These are phyloP conservation scores for Sphaceloma murrayae DNA, from an alignment of 2,329 filamentous ascomycete species.

Conservation along the genomic window DNA sequence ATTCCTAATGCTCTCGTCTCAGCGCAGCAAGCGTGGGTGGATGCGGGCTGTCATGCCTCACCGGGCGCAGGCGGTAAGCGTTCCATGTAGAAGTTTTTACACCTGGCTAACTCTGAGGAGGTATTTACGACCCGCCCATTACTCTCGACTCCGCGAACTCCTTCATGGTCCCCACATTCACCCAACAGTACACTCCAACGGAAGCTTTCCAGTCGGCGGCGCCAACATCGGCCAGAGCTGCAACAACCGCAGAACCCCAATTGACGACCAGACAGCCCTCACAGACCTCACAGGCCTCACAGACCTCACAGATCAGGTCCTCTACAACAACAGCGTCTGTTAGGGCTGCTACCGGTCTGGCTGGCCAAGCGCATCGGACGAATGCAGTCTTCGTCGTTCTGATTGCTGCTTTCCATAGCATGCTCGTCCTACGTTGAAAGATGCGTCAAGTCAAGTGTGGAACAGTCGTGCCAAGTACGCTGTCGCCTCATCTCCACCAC, in stretches of 20 bases:
- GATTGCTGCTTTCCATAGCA: too few relatives aligned
- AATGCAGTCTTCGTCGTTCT: too few relatives aligned
- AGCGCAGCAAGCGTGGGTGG: constrained; percentile 4
- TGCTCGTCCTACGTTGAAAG: too few relatives aligned
- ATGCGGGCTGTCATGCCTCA: not conserved
- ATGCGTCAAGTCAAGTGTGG: too few relatives aligned
- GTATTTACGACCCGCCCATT: constrained; percentile 3
- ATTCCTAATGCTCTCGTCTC: not conserved
- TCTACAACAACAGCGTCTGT: too few relatives aligned
- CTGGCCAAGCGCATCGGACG: too few relatives aligned
- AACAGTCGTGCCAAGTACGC: too few relatives aligned
- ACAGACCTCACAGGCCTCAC: too few relatives aligned
- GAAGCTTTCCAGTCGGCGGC: not conserved
- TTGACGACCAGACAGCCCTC: not conserved
- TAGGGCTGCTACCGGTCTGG: too few relatives aligned
- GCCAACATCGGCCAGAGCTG: not conserved
- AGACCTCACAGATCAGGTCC: too few relatives aligned
- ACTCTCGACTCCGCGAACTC: constrained; percentile 1
- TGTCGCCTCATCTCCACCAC: too few relatives aligned
- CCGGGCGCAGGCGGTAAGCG: not conserved
- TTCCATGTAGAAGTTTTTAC: not conserved
- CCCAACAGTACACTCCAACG: not conserved
- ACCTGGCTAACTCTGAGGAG: not conserved
- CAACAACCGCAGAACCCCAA: not conserved
- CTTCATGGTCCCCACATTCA: constrained; percentile 1